Base-by-base conservation (phyloP, 805 yeast species). In the Lachancea kluyveri region DNA sequence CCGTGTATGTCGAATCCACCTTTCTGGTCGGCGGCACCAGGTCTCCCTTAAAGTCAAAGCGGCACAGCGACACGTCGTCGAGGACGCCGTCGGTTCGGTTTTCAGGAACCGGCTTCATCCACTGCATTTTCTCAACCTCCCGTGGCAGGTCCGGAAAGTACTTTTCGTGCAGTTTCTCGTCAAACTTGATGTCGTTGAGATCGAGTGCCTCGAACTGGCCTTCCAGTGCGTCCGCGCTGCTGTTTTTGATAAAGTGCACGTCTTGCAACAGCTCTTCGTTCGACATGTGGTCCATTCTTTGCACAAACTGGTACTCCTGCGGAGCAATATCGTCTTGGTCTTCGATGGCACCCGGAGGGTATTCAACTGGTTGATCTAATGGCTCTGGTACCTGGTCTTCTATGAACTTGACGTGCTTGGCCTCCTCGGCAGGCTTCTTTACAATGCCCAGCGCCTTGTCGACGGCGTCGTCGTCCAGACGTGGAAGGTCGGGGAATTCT, bases 31-130 rank as follows among this genome's bases (percentile, higher is more conserved):
- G 79, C 5, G 77, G 65, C 3, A 92, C 65, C 38, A 92, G 55
- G 44, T 83, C 67, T 8, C 96, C 98, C 30, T 75, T 66, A 57
- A 92, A 87, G 50, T 90, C 96, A 51, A 92, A 92, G 41, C 99
- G 64, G 52, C 90, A 63, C 31, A 82, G 86, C 4, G 79, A 57
- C 4, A 81, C 71, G 30, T 78, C 43, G 60, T 66, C 44, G 57
- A 64, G 59, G 0, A 59, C 44, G 8, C 47, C 28, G 8, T 42
- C 49, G 0, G 42, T 34, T 0, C 61, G 59, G 15, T 60, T 57
- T 1, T 71, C 67, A 16, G 71, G 64, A 1, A 79, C 72, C 2
- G 83, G 77, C 36, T 79, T 71, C 95, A 88, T 88, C 99, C 99
- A 92, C 37, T 87, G 82, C 35, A 92, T 57, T 46, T 84, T 81